phyloP scores from a whole-genome alignment of 2,329 filamentous ascomycete genomes.

The Monosporascus sp. region DNA sequence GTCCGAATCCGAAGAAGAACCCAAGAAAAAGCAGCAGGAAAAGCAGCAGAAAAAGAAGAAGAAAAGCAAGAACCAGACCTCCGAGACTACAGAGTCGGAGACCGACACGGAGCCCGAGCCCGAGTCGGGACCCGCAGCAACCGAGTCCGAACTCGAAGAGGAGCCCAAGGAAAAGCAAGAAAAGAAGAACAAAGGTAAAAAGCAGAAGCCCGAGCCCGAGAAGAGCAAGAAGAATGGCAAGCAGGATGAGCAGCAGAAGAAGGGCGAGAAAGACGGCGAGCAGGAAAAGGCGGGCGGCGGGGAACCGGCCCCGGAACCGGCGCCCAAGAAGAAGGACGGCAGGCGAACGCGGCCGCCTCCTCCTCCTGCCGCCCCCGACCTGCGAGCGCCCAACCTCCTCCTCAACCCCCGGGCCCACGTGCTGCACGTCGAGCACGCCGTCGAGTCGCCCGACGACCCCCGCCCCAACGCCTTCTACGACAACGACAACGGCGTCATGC shows the following conservation, averaged over 20 bases:
- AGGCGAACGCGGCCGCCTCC: slow-evolving; percentile 3
- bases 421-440: slow-evolving; percentile 50
- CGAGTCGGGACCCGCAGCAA: slow-evolving; percentile 8
- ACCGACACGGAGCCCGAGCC: slow-evolving; percentile 9
- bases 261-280: background rate
- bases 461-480: slow-evolving; percentile 57
- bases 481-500: slow-evolving; percentile 43
- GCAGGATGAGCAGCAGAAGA: slow-evolving; percentile 2
- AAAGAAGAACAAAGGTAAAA: background rate
- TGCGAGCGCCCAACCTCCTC: slow-evolving; percentile 39
- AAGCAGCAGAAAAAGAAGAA: slow-evolving; percentile 1
- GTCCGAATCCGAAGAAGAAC: background rate
- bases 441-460: slow-evolving; percentile 48
- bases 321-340: slow-evolving; percentile 2
- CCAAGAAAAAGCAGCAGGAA: slow-evolving; percentile 4
- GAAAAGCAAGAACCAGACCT: slow-evolving; percentile 1
- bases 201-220: background rate
- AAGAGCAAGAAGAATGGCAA: slow-evolving; percentile 1
- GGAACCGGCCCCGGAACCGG: background rate
- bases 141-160: slow-evolving; percentile 1
- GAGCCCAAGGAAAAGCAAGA: slow-evolving; percentile 3
- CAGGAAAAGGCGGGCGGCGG: slow-evolving; percentile 1
- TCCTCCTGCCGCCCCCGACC: slow-evolving; percentile 13
- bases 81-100: slow-evolving; percentile 1
- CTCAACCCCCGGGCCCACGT: slow-evolving; percentile 44